Conservation (phyloP, 495 filamentous ascomycete genomes). For the Penicillium antarcticum region DNA sequence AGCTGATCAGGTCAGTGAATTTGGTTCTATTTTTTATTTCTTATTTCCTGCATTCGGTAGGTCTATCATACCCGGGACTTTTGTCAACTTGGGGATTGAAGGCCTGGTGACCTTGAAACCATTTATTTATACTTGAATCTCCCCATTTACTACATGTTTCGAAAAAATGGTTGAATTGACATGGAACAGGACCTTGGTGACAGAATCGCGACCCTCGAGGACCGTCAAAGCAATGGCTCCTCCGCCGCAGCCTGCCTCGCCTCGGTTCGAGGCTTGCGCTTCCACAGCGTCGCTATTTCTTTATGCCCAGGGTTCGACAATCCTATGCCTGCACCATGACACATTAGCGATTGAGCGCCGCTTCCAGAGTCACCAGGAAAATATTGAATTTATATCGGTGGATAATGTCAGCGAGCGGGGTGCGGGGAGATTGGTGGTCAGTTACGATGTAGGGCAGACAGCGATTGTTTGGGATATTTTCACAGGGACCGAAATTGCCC, state of each 20-base stretch:
- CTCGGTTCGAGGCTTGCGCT: slow-evolving; percentile 76
- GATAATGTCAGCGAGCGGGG: slow-evolving; percentile 92
- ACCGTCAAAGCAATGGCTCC: slow-evolving; percentile 39
- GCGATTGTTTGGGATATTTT: slow-evolving; percentile 97
- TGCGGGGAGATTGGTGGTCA: slow-evolving; percentile 81
- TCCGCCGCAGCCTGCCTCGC: slow-evolving; percentile 44
- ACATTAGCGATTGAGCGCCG: slow-evolving; percentile 84
- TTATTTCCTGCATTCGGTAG: background rate
- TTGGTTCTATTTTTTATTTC: background rate
- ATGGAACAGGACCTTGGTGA: slow-evolving; percentile 28
- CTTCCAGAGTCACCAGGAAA: slow-evolving; percentile 80
- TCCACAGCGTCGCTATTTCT: slow-evolving; percentile 85
- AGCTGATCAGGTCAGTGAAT: slow-evolving; percentile 19
- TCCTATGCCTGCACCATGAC: slow-evolving; percentile 86
- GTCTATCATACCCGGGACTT: slow-evolving; percentile 2
- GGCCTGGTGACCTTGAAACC: background rate
- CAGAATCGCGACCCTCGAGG: slow-evolving; percentile 25
- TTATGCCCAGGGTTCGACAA: slow-evolving; percentile 73
- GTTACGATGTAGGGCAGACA: slow-evolving; percentile 86
- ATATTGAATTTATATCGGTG: slow-evolving; percentile 77
- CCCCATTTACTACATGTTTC: background rate
- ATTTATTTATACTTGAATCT: background rate
- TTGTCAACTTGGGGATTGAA: background rate
- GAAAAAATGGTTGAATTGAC: slow-evolving; percentile 29
- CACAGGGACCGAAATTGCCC: slow-evolving; percentile 83